phyloP scores from a whole-genome alignment of 352 stramenopile genomes.

The Phytophthora fragariaefolia region DNA sequence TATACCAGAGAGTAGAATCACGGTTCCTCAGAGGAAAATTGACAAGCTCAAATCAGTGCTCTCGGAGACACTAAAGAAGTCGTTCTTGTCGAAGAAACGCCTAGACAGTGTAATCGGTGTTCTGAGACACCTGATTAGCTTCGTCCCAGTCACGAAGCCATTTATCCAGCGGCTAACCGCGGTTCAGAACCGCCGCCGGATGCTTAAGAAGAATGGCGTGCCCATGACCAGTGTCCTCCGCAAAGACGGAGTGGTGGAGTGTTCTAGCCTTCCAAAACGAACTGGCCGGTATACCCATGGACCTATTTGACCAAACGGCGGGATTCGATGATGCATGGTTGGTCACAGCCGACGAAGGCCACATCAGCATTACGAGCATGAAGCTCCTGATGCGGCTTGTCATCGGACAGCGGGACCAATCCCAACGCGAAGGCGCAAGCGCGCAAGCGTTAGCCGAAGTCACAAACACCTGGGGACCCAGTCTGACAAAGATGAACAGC shows the following conservation, averaged over 20 bases:
- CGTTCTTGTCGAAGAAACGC: background rate
- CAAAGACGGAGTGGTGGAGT: background rate
- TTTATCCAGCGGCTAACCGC: background rate
- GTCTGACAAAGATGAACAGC: background rate
- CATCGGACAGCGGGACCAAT: too few relatives aligned
- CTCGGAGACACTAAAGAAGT: background rate
- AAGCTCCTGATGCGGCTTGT: too few relatives aligned
- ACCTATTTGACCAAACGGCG: background rate
- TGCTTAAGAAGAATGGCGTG: too few relatives aligned
- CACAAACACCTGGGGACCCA: background rate
- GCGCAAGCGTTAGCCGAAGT: too few relatives aligned
- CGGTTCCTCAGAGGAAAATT: background rate
- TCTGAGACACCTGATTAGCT: too few relatives aligned
- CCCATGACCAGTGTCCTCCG: background rate
- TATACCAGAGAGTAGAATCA: background rate
- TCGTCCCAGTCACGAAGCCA: too few relatives aligned
- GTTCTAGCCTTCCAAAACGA: background rate
- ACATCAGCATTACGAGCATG: background rate
- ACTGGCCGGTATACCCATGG: background rate
- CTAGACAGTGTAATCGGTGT: background rate
- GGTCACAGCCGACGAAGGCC: too few relatives aligned
- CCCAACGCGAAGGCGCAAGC: background rate
- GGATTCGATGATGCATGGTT: background rate
- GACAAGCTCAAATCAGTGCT: background rate
- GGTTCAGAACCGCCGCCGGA: background rate